These are phyloP conservation scores for Kentomonas sorsogonicus DNA, from an alignment of 208 protist genomes.

Conservation along the genomic window DNA sequence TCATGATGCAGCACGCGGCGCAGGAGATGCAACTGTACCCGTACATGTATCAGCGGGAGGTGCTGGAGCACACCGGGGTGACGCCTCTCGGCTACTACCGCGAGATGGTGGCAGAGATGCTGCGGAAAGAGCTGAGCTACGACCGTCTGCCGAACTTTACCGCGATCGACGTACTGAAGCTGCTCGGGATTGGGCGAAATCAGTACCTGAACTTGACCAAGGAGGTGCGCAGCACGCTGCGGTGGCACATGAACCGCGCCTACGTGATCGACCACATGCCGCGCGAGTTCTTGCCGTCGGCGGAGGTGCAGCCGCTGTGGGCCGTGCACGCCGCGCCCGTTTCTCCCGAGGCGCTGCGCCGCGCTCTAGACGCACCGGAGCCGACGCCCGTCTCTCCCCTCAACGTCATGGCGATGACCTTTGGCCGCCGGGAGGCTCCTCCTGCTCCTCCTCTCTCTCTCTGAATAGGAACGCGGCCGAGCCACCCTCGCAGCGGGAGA, in stretches of 20 bases:
- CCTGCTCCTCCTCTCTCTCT: too few relatives aligned
- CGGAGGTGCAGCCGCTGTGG: slow-evolving; percentile 54
- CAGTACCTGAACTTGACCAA: slow-evolving; percentile 97
- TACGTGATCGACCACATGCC: slow-evolving; percentile 69
- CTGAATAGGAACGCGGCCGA: too few relatives aligned
- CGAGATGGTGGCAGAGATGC: slow-evolving; percentile 57
- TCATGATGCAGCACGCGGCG: slow-evolving; percentile 48
- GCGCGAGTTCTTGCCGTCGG: slow-evolving; percentile 30
- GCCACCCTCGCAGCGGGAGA: too few relatives aligned
- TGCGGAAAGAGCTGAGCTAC: slow-evolving; percentile 84
- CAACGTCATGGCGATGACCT: too few relatives aligned
- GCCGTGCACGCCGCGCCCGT: slow-evolving; percentile 33
- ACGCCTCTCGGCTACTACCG: slow-evolving; percentile 76
- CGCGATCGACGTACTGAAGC: slow-evolving; percentile 91
- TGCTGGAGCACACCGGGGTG: slow-evolving; percentile 60
- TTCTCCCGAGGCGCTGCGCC: slow-evolving; percentile 12
- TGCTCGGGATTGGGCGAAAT: slow-evolving; percentile 95
- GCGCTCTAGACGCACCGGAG: slow-evolving; percentile 21
- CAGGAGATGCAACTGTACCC: slow-evolving; percentile 75
- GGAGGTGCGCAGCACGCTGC: slow-evolving; percentile 82
- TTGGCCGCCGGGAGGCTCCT: too few relatives aligned
- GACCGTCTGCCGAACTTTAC: slow-evolving; percentile 97
- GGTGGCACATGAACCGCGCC: slow-evolving; percentile 67
- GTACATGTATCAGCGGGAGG: slow-evolving; percentile 50
- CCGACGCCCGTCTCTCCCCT: not conserved